Conservation (phyloP, 352 stramenopile species). For the Pythium grandisporangium region DNA sequence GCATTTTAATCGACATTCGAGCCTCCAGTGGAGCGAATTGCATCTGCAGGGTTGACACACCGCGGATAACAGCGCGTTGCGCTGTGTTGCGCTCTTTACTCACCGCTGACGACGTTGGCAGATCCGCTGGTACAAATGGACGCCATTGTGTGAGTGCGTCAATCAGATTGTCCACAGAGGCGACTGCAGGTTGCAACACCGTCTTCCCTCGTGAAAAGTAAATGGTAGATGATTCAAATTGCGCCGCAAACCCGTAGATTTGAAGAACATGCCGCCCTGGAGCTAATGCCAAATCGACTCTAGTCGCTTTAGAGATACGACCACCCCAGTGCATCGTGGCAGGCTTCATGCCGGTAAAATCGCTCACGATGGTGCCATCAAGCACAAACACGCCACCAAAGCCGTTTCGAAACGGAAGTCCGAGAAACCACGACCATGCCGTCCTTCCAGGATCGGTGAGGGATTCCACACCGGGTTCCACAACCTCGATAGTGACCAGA, state of each 20-base stretch:
- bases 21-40: conserved; percentile 23
- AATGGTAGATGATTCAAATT: conserved; percentile 37
- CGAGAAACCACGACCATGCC: conserved; percentile 45
- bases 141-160: conserved; percentile 27
- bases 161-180: conserved; percentile 16
- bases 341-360: conserved; percentile 34
- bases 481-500: conserved; percentile 35
- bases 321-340: conserved; percentile 29
- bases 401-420: conserved; percentile 39
- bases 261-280: conserved; percentile 30
- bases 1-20: too few species aligned
- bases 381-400: conserved; percentile 30
- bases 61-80: conserved; percentile 25
- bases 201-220: conserved; percentile 35
- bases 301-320: conserved; percentile 21
- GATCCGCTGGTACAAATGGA: conserved; percentile 20
- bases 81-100: conserved; percentile 23
- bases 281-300: conserved; percentile 28
- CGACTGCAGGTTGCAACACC: conserved; percentile 6
- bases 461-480: conserved; percentile 20
- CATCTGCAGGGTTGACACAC: conserved; percentile 31
- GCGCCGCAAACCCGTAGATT: conserved; percentile 29
- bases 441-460: too few species aligned
- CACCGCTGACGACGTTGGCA: conserved; percentile 13
- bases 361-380: conserved; percentile 34